Evolutionary conservation across 192 early-diverging fungal genomes (phyloP).

Genomic region (Backusella morwellensis): DNA sequence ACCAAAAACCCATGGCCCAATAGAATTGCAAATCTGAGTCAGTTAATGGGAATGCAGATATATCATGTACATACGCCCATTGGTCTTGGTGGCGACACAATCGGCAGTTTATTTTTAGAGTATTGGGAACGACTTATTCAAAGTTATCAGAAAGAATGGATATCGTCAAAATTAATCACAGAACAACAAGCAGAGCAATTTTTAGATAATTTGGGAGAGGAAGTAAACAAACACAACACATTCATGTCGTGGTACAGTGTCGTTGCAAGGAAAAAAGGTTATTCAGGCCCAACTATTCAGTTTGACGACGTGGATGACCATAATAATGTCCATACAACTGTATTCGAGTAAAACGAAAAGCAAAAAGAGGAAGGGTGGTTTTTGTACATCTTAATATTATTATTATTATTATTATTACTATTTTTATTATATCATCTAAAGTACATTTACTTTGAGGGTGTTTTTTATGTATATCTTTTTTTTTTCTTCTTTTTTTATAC

Average conservation of each 20-base stretch:
- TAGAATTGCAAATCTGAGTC: constrained; percentile 12
- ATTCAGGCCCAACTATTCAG: constrained; percentile 21
- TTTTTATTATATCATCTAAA: neutral
- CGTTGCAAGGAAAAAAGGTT: constrained; percentile 21
- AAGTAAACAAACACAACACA: constrained; percentile 17
- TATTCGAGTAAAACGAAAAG: constrained; percentile 2
- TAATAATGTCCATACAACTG: constrained; percentile 1
- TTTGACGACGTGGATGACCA: constrained; percentile 23
- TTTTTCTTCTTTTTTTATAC: neutral
- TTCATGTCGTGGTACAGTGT: constrained; percentile 28
- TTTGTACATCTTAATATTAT: neutral
- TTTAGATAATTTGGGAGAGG: neutral
- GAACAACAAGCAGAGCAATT: constrained; percentile 12
- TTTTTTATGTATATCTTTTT: neutral
- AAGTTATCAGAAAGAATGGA: constrained; percentile 10
- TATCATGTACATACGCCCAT: constrained; percentile 21
- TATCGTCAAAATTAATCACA: constrained; percentile 7
- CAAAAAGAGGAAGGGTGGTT: neutral
- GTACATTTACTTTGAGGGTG: neutral
- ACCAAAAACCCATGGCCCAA: constrained; percentile 20
- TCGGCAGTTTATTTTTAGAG: constrained; percentile 18
- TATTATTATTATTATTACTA: neutral
- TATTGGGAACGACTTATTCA: constrained; percentile 20
- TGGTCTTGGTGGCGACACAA: constrained; percentile 15
- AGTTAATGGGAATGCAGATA: constrained; percentile 18